Conservation (phyloP, 75 land plant species). For the Larix kaempferi region DNA sequence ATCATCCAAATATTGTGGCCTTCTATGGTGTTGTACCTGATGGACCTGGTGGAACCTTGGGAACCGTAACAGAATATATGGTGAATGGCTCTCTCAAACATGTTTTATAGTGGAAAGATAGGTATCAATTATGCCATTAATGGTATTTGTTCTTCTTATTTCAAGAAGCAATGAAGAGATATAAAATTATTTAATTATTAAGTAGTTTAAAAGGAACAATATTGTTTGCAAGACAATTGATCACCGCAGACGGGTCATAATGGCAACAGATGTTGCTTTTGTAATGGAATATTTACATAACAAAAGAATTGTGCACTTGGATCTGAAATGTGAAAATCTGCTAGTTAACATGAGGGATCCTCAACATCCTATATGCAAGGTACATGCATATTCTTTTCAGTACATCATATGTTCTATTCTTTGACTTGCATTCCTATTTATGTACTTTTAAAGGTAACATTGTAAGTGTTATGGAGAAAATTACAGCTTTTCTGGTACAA, state of each 20-base stretch:
- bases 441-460: too few species aligned
- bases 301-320: slow-evolving; percentile 83
- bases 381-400: slow-evolving; percentile 7
- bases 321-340: slow-evolving; percentile 76
- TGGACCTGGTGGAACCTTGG: slow-evolving; percentile 70
- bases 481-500: too few species aligned
- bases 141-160: not conserved
- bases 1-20: slow-evolving; percentile 12
- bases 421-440: not conserved
- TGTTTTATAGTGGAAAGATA: slow-evolving; percentile 55
- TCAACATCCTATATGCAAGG: slow-evolving; percentile 76
- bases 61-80: slow-evolving; percentile 80
- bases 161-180: not conserved
- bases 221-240: slow-evolving; percentile 50
- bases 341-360: slow-evolving; percentile 78
- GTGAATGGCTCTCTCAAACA: slow-evolving; percentile 80
- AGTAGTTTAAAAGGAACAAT: not conserved
- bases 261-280: slow-evolving; percentile 81
- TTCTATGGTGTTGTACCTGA: slow-evolving; percentile 81
- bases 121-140: slow-evolving; percentile 18
- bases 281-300: slow-evolving; percentile 86
- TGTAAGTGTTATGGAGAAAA: too few species aligned
- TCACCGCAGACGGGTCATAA: slow-evolving; percentile 53
- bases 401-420: not conserved
- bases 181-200: not conserved